Base-by-base conservation (phyloP, 176 grass and related monocot genomes). In the Carex cristatella region DNA sequence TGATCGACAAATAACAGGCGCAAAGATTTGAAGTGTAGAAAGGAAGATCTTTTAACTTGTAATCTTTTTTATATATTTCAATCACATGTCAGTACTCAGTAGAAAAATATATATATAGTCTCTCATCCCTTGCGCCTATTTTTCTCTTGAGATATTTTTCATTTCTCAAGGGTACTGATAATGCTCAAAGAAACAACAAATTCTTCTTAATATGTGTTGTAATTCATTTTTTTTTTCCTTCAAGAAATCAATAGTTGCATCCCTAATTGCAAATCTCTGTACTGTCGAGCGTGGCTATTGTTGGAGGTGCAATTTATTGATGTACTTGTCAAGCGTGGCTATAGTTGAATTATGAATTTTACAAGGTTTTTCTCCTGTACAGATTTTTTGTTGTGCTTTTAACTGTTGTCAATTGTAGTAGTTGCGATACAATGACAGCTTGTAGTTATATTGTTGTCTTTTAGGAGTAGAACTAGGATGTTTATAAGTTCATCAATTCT, bases 391-490 rank as follows among this genome's bases (percentile, higher is more conserved):
- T 10, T 33, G 28, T 66, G 64, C 9, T 32, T 66, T 66, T 14
- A 66, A 66, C 42, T 49, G 30, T 49, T 76, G 71, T 76, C 42
- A 76, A 37, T 23, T 76, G 71, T 15, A 76, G 71, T 76, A 8
- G 71, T 76, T 76, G 71, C 16, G 11, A 76, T 54, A 76, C 46
- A 76, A 69, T 31, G 66, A 69, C 66, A 69, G 66, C 28, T 37
- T 69, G 23, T 23, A 23, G 23, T 23, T 23, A 23, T 23, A 23
- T 23, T 23, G 66, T 69, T 69, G 27, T 1, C 37, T 32, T 12
- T 37, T 69, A 37, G 27, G 23, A 23, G 23, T 23, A 23, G 23
- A 23, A 23, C 23, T 23, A 23, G 23, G 23, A 23, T 23, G 23
- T 23, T 23, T 23, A 23, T 23, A 23, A 23, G 23, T 23, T 23